Conservation (phyloP, 2,329 filamentous ascomycete species). For the Aureobasidium sp. region DNA sequence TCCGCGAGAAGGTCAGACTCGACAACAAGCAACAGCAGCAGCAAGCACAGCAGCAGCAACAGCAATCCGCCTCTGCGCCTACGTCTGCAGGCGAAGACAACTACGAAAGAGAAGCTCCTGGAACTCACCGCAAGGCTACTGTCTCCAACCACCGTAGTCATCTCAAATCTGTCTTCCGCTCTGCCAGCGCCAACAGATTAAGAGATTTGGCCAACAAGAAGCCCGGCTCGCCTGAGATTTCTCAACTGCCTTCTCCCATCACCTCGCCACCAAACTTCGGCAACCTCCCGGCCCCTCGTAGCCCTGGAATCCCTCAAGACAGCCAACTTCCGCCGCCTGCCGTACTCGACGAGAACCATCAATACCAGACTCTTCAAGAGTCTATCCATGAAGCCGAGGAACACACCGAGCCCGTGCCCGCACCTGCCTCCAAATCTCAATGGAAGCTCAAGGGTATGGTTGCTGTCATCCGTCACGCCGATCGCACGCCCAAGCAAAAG, state of each 20-base stretch:
- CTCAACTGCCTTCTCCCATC: slow-evolving; percentile 33
- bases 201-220: slow-evolving; percentile 34
- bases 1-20: slow-evolving; percentile 65
- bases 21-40: slow-evolving; percentile 26
- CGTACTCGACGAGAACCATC: slow-evolving; percentile 13
- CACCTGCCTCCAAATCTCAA: slow-evolving; percentile 68
- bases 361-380: slow-evolving; percentile 18
- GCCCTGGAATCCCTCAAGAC: slow-evolving; percentile 18
- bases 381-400: slow-evolving; percentile 15
- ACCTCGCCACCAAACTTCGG: slow-evolving; percentile 40
- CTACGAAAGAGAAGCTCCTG: slow-evolving; percentile 18
- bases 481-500: slow-evolving; percentile 96
- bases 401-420: slow-evolving; percentile 32
- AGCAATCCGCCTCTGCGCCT: slow-evolving; percentile 14
- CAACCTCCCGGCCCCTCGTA: slow-evolving; percentile 18
- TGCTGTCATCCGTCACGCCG: slow-evolving; percentile 90
- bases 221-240: slow-evolving; percentile 41
- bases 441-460: slow-evolving; percentile 99
- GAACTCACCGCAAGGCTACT: slow-evolving; percentile 29
- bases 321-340: slow-evolving; percentile 28
- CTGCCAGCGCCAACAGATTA: slow-evolving; percentile 57
- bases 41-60: slow-evolving; percentile 6
- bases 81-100: slow-evolving; percentile 21
- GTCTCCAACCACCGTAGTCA: slow-evolving; percentile 33
- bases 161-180: slow-evolving; percentile 56